Percentiles rank a stretch among this genome's conserved stretches.
These are phyloP conservation scores for Trypanosomatidae sp. DNA, from an alignment of 208 protist species.

Conservation along the genomic window DNA sequence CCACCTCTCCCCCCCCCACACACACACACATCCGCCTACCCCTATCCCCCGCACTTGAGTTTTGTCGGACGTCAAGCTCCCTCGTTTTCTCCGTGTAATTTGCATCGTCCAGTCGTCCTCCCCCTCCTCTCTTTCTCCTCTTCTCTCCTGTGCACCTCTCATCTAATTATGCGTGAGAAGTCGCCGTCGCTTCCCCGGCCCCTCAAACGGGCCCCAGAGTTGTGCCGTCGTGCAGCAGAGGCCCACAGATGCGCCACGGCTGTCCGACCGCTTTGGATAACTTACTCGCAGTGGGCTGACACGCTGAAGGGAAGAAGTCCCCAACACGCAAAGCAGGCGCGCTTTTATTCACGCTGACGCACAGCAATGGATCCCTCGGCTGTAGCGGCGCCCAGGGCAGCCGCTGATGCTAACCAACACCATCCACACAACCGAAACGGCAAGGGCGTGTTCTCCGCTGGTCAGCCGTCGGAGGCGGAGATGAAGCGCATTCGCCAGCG, in stretches of 20 bases:
- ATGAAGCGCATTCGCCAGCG: conserved; percentile 34
- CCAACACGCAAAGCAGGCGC: not conserved
- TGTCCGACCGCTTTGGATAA: not conserved
- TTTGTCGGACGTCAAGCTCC: not conserved
- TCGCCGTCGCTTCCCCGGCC: no score
- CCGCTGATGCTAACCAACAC: not conserved
- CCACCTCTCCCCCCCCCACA: no score
- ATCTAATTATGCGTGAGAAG: not conserved
- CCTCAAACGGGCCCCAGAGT: not conserved
- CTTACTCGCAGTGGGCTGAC: not conserved
- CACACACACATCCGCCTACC: not conserved
- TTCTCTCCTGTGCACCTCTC: not conserved
- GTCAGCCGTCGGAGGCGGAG: conserved; percentile 36
- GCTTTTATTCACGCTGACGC: not conserved
- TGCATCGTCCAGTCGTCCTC: not conserved
- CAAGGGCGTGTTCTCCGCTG: conserved; percentile 4
- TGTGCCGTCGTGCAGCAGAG: not conserved
- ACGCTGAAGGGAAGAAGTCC: not conserved
- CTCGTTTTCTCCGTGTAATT: not conserved
- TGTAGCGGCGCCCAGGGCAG: not conserved
- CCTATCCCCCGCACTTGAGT: not conserved
- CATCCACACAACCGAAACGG: not conserved
- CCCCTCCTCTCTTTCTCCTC: not conserved
- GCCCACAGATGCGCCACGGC: not conserved
- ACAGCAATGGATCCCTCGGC: not conserved